A percentile compares a stretch with the other conserved stretches of the same genome.
Conservation (phyloP, 2,329 filamentous ascomycete species). For the Daldinia eschscholtzii region DNA sequence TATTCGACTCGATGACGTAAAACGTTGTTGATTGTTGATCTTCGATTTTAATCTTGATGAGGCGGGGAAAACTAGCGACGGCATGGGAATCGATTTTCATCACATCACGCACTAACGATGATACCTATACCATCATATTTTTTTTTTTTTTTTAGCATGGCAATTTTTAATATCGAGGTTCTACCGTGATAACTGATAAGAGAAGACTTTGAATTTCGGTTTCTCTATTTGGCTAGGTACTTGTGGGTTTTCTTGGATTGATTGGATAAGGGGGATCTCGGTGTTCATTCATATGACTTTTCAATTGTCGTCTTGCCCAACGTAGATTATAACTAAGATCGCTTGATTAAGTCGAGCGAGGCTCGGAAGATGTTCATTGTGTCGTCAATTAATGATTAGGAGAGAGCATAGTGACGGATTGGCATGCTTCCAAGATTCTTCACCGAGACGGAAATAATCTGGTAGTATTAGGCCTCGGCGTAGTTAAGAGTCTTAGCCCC, state of each 20-base stretch:
- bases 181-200: background rate
- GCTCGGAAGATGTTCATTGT: background rate
- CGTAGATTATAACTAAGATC: too few species aligned
- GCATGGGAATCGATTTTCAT: slow-evolving; percentile 10
- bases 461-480: background rate
- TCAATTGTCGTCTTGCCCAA: background rate
- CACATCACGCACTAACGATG: background rate
- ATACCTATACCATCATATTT: background rate
- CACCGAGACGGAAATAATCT: background rate
- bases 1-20: slow-evolving; percentile 8
- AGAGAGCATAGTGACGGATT: too few species aligned
- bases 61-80: slow-evolving; percentile 4
- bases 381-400: too few species aligned
- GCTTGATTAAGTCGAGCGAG: background rate
- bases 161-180: background rate
- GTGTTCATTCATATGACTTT: background rate
- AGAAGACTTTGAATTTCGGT: background rate
- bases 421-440: background rate
- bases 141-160: background rate
- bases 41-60: background rate
- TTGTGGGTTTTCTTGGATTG: background rate
- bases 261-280: background rate
- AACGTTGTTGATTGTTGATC: background rate
- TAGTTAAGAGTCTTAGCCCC: background rate
- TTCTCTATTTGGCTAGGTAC: background rate